Base-by-base conservation (phyloP, 192 early-diverging fungal genomes). In the Gigaspora rosea region DNA sequence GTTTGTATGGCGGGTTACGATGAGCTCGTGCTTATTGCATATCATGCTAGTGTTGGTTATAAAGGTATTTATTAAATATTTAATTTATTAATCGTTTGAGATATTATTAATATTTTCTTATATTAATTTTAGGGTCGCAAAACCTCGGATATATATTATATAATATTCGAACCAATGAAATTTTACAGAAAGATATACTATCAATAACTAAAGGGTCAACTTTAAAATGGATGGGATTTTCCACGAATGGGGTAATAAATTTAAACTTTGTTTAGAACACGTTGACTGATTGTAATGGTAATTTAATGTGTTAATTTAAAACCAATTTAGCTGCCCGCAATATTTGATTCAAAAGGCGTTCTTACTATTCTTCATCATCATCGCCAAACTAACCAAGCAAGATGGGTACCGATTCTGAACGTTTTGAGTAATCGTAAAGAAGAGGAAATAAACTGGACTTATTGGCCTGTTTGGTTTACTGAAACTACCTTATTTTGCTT, bases 341-440 rank as follows among this genome's bases (percentile, higher is more conserved):
- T 88, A 0, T 97, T 90, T 80, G 96, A 98, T 81, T 94, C 94
- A 16, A 82, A 80, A 33, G 95, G 95, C 56, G 85, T 95, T 22
- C 61, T 97, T 47, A 86, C 90, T 41, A 81, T 93, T 16, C 85
- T 96, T 47, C 87, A 94, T 64, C 84, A 85, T 49, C 90, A 94
- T 78, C 85, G 90, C 61, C 85, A 88, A n/a, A 83, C 81, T 16
- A 78, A 84, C 66, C 86, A 91, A 75, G 90, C 86, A 51, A 79
- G 81, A 49, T 99, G 97, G 97, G 84, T 92, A 10, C 96, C 97
- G 2, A 80, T 96, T 0, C 87, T 97, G 47, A 95, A 99, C 79
- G 83, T 87, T 8, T 70, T 64, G 47, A 18, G 48, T 27, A 59
- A 56, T 13, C 46, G 58, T 15, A 73, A 49, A 10, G 73, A 78